phyloP scores from a whole-genome alignment of 2,329 filamentous ascomycete species.

The Diaporthe amygdali region DNA sequence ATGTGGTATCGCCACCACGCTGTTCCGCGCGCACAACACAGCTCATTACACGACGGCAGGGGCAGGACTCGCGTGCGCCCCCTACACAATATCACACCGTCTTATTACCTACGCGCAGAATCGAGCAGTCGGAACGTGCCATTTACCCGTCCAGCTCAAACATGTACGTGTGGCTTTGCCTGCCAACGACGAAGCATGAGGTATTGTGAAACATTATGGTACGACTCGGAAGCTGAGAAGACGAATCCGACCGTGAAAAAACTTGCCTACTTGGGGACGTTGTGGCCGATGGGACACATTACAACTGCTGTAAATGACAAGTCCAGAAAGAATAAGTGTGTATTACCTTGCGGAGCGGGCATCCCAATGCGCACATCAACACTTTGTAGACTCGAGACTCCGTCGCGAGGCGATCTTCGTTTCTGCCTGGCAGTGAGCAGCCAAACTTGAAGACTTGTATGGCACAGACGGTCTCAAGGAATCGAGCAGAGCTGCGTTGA shows the following conservation, averaged over 20 bases:
- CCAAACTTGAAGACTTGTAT: background rate
- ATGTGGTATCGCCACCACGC: background rate
- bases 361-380: background rate
- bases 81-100: background rate
- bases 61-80: background rate
- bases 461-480: background rate
- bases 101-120: background rate
- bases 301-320: background rate
- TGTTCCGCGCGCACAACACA: background rate
- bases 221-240: background rate
- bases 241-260: background rate
- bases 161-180: background rate
- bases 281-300: background rate
- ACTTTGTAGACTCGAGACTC: background rate
- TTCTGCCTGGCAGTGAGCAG: background rate
- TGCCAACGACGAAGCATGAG: background rate
- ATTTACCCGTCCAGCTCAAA: background rate
- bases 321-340: background rate
- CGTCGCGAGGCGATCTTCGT: too few relatives aligned
- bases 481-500: background rate
- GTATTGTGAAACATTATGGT: slow-evolving; percentile 3
- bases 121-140: background rate
- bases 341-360: background rate
- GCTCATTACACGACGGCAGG: background rate
- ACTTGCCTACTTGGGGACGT: background rate